These are phyloP conservation scores for Ulmus americana DNA, from an alignment of 331 rosid genomes.

Conservation along the genomic window DNA sequence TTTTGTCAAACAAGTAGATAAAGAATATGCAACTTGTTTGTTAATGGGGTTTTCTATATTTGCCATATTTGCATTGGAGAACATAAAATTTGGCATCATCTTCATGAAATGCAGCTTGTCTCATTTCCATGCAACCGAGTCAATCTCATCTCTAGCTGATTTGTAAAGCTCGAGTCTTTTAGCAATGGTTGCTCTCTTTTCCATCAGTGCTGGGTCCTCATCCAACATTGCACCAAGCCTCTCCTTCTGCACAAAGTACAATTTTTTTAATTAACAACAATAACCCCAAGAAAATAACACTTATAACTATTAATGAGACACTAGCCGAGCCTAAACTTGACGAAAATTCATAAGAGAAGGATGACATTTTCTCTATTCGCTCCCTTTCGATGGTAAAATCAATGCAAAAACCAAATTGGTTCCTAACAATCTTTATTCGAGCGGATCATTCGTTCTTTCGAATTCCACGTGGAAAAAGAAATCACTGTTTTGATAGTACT, in stretches of 20 bases:
- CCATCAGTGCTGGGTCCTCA: conserved; percentile 94
- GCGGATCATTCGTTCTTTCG: too few relatives aligned
- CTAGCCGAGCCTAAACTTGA: neutral
- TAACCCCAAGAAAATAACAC: too few relatives aligned
- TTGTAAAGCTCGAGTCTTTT: conserved; percentile 89
- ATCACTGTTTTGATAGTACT: neutral
- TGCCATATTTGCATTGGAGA: neutral
- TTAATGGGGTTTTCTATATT: conserved; percentile 6
- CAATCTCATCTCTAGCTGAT: conserved; percentile 96
- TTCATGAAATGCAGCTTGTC: conserved; percentile 10
- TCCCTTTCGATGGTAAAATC: neutral
- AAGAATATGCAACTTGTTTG: conserved; percentile 20
- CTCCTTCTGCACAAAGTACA: conserved; percentile 61
- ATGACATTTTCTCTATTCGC: neutral
- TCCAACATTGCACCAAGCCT: conserved; percentile 83
- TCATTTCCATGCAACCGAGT: conserved; percentile 90
- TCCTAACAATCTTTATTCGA: too few relatives aligned
- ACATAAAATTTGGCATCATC: neutral
- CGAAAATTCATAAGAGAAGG: neutral
- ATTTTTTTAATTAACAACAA: too few relatives aligned
- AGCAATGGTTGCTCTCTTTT: conserved; percentile 63
- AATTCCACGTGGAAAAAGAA: neutral
- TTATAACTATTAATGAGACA: too few relatives aligned
- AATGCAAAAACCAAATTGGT: too few relatives aligned
- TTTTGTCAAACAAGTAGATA: conserved; percentile 1